phyloP scores from a whole-genome alignment of 768 basidiomycete species.

The Candolleomyces eurysporus region DNA sequence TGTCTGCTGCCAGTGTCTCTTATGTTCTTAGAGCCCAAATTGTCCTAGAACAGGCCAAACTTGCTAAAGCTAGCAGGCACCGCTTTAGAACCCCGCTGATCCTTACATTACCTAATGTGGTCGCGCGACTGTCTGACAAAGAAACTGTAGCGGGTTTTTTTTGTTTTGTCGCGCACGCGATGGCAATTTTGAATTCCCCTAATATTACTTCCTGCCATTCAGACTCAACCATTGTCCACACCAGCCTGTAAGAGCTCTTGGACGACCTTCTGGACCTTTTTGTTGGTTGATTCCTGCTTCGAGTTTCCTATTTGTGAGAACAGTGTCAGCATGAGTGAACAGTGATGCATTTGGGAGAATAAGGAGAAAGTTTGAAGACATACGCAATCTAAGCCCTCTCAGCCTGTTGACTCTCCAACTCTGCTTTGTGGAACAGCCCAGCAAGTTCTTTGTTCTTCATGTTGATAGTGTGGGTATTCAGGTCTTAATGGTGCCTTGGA shows the following conservation, averaged over 20 bases:
- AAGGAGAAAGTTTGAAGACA: constrained; percentile 19
- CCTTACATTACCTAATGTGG: too few relatives aligned
- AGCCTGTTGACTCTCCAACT: constrained; percentile 81
- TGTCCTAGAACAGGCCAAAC: too few relatives aligned
- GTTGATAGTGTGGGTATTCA: constrained; percentile 69
- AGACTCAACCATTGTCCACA: constrained; percentile 80
- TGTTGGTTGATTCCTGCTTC: constrained; percentile 91
- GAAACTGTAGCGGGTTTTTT: too few relatives aligned
- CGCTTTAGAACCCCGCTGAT: too few relatives aligned
- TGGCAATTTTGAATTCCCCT: too few relatives aligned
- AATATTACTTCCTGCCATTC: too few relatives aligned
- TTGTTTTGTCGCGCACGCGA: too few relatives aligned
- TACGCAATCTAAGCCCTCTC: constrained; percentile 81
- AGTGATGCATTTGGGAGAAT: neutral
- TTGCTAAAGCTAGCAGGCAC: too few relatives aligned
- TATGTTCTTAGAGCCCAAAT: too few relatives aligned
- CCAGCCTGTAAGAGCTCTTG: constrained; percentile 87
- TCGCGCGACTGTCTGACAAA: too few relatives aligned
- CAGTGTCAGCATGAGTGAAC: too few relatives aligned
- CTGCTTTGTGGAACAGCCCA: constrained; percentile 63
- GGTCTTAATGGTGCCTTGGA: constrained; percentile 76
- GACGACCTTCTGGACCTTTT: constrained; percentile 81
- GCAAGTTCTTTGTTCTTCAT: constrained; percentile 70
- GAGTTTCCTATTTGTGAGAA: constrained; percentile 58
- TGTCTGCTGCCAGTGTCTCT: too few relatives aligned